Evolutionary conservation across 352 stramenopile genomes (phyloP).

Genomic region (Phytophthora cryptogea): DNA sequence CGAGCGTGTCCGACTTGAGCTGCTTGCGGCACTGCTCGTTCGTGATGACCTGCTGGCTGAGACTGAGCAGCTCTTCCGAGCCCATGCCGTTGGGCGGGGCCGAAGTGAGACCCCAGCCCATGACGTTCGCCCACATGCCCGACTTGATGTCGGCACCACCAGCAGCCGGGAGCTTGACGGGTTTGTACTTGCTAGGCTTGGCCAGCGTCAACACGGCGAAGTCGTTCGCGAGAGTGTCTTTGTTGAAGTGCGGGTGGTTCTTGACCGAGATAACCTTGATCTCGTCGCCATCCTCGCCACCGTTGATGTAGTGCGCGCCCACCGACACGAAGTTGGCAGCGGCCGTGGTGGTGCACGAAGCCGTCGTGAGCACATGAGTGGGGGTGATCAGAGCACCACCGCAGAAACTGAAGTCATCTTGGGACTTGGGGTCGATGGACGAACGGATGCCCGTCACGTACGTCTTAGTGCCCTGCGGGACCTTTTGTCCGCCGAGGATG

Average conservation of each 20-base stretch:
- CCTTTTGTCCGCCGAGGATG: conserved; percentile 43
- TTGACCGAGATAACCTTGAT: conserved; percentile 33
- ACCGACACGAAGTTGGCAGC: conserved; percentile 31
- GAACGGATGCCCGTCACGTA: conserved; percentile 44
- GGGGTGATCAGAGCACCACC: conserved; percentile 25
- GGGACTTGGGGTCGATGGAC: conserved; percentile 25
- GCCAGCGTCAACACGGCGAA: conserved; percentile 41
- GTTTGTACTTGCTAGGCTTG: conserved; percentile 23
- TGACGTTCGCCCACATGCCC: conserved; percentile 22
- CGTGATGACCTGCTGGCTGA: conserved; percentile 16
- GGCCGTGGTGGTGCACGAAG: conserved; percentile 14
- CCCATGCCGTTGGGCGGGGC: conserved; percentile 5
- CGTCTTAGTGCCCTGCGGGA: conserved; percentile 39
- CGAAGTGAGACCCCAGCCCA: conserved; percentile 32
- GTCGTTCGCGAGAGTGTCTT: conserved; percentile 31
- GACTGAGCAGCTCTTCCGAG: conserved; percentile 17
- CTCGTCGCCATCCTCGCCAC: conserved; percentile 28
- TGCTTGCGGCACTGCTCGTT: conserved; percentile 22
- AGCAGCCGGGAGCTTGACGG: conserved; percentile 28
- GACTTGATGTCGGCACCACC: conserved; percentile 14
- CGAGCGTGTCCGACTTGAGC: conserved; percentile 17
- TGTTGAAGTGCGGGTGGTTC: conserved; percentile 46
- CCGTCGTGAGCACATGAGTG: conserved; percentile 32
- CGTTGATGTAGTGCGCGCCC: conserved; percentile 36
- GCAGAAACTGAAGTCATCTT: conserved; percentile 30